phyloP scores from a whole-genome alignment of 164 flowering plant species.

The Vitis riparia region DNA sequence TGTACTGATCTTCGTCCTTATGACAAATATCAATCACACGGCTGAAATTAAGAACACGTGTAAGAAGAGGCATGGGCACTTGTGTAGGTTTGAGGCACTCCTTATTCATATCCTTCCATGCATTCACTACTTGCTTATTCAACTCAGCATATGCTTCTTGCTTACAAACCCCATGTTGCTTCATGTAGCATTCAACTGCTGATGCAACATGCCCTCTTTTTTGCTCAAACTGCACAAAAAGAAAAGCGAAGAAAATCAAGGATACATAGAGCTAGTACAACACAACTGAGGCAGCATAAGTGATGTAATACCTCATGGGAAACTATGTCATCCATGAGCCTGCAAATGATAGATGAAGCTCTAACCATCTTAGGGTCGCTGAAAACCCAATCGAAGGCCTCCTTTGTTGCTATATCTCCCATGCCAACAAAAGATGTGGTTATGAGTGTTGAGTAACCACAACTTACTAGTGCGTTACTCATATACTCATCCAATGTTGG shows the following conservation, averaged over 20 bases:
- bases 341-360: not conserved
- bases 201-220: conserved; percentile 18
- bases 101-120: conserved; percentile 24
- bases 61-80: not conserved
- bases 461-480: not conserved
- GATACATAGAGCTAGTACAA: too few relatives aligned
- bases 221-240: conserved; percentile 17
- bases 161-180: conserved; percentile 15
- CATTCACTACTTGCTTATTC: conserved; percentile 1
- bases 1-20: not conserved
- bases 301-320: conserved; percentile 3
- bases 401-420: conserved; percentile 10
- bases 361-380: not conserved
- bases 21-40: conserved; percentile 1
- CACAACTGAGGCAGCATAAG: too few relatives aligned
- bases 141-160: conserved; percentile 10
- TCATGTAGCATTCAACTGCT: conserved; percentile 22
- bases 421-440: not conserved
- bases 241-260: not conserved
- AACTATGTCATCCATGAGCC: conserved; percentile 12
- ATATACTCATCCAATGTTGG: conserved; percentile 3
- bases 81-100: conserved; percentile 7
- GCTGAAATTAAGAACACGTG: not conserved
- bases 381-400: not conserved
- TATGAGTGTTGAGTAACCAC: not conserved